Conservation (phyloP, 768 basidiomycete species). For the Boletus bicolor region DNA sequence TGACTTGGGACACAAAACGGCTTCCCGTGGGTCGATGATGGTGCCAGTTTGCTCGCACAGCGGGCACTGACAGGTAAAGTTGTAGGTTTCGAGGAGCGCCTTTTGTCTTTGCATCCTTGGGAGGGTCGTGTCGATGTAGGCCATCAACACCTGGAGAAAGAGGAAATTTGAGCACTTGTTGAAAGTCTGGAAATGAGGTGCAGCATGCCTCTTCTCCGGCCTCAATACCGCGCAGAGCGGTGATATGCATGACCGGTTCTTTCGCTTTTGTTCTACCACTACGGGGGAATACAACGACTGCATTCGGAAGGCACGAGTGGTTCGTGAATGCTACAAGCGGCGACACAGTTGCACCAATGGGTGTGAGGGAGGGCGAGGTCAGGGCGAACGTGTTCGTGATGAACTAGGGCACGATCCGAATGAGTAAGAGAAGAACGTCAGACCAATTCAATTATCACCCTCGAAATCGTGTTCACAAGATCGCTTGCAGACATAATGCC, state of each 20-base stretch:
- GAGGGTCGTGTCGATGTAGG: slow-evolving; percentile 84
- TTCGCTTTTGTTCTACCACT: slow-evolving; percentile 33
- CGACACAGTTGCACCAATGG: slow-evolving; percentile 82
- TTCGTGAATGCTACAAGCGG: slow-evolving; percentile 80
- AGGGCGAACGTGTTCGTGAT: slow-evolving; percentile 89
- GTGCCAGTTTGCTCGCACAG: slow-evolving; percentile 42
- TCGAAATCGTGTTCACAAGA: slow-evolving; percentile 69
- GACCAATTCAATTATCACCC: slow-evolving; percentile 40
- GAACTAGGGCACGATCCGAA: slow-evolving; percentile 51
- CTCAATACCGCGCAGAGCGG: slow-evolving; percentile 64
- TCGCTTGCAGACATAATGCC: slow-evolving; percentile 57
- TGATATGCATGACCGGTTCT: slow-evolving; percentile 68
- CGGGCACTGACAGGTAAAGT: slow-evolving; percentile 69
- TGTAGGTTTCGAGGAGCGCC: slow-evolving; percentile 68
- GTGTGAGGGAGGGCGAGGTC: slow-evolving; percentile 70
- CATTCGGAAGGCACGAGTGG: slow-evolving; percentile 87
- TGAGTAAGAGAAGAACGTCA: not conserved
- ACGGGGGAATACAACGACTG: slow-evolving; percentile 86
- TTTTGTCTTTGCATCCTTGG: slow-evolving; percentile 53
- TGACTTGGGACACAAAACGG: slow-evolving; percentile 62
- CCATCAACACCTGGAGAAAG: slow-evolving; percentile 59
- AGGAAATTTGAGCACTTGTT: not conserved
- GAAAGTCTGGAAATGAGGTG: not conserved
- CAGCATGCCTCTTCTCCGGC: slow-evolving; percentile 65
- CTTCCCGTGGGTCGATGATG: slow-evolving; percentile 60